Evolutionary conservation across 129 eudicot species (phyloP).

Genomic region (Erigeron canadensis): DNA sequence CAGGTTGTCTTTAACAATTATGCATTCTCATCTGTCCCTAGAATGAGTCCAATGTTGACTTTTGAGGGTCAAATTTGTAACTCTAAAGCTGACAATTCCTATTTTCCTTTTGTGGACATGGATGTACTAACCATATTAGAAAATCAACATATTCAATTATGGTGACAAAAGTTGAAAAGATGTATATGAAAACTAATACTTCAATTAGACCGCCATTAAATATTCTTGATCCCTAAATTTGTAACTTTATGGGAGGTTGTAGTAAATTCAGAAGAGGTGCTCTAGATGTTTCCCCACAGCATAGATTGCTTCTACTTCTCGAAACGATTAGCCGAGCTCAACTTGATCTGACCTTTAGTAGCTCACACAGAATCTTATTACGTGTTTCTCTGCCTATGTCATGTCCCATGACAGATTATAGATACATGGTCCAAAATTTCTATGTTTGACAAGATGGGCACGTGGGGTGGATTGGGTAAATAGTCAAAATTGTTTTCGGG

Average conservation of each 20-base stretch:
- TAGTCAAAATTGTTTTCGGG: not conserved
- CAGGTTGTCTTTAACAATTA: not conserved
- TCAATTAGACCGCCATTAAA: not conserved
- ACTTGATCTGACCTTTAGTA: not conserved
- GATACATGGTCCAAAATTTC: not conserved
- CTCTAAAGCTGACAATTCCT: not conserved
- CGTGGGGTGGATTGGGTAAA: constrained; percentile 1
- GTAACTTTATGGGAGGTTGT: not conserved
- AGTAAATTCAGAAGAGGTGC: not conserved
- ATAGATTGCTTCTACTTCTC: not conserved
- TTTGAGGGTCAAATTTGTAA: constrained; percentile 15
- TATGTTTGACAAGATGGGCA: not conserved
- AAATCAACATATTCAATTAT: not conserved
- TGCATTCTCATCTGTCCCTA: not conserved
- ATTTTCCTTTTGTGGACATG: not conserved
- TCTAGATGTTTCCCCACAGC: not conserved
- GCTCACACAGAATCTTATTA: not conserved
- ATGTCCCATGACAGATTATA: not conserved
- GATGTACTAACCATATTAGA: not conserved
- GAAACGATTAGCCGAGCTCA: not conserved
- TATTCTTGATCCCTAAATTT: not conserved
- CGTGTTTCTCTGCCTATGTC: not conserved
- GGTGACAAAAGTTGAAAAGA: not conserved
- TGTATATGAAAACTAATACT: not conserved
- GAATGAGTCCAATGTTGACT: constrained; percentile 7